These are phyloP conservation scores for Schoenoplectus triqueter DNA, from an alignment of 202 grass and related monocot species.

Conservation along the genomic window DNA sequence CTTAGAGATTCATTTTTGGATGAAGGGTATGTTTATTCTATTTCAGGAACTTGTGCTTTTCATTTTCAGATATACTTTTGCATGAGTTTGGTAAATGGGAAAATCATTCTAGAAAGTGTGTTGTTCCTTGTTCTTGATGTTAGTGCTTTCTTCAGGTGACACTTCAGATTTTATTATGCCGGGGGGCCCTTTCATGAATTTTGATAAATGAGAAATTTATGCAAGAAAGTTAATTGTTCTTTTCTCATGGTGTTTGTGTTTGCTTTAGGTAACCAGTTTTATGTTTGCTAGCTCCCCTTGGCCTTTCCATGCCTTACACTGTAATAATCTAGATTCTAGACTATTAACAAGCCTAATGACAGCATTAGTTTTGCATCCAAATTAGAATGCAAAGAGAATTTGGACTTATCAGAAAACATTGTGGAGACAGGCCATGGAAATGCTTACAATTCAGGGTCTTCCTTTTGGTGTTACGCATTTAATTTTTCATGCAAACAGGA, in stretches of 20 bases:
- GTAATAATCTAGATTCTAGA: background rate
- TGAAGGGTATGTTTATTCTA: constrained; percentile 71
- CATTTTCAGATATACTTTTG: background rate
- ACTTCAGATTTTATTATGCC: background rate
- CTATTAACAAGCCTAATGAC: background rate
- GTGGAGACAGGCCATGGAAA: background rate
- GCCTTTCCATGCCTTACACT: background rate
- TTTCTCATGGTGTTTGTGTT: background rate
- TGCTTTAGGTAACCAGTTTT: background rate
- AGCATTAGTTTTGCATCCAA: background rate
- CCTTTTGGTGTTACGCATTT: background rate
- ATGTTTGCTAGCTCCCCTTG: background rate
- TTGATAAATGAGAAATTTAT: background rate
- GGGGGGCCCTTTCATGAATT: background rate
- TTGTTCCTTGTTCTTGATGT: background rate
- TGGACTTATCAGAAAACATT: background rate
- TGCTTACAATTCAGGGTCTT: constrained; percentile 1
- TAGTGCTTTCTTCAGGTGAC: background rate
- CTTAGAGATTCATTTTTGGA: constrained; percentile 97
- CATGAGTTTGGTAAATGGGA: background rate
- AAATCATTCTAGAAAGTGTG: background rate
- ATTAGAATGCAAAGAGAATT: background rate
- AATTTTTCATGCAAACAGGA: background rate
- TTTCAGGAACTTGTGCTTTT: background rate
- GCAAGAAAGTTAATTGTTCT: background rate